Conservation (phyloP, 176 grass and related monocot genomes). For the Eleusine coracana region DNA sequence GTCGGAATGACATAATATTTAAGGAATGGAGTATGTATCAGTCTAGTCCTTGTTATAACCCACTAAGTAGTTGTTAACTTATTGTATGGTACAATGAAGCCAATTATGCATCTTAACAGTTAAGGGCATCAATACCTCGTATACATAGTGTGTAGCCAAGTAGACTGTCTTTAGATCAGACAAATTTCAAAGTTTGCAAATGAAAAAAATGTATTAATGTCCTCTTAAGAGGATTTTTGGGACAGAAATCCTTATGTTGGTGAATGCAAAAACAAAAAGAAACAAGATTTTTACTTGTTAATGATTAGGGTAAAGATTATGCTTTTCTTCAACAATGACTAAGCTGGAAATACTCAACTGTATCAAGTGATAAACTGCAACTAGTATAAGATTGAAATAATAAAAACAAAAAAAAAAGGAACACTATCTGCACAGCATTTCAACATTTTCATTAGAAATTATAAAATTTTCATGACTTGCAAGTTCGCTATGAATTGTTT, state of each 20-base stretch:
- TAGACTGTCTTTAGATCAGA: background rate
- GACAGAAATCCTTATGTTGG: background rate
- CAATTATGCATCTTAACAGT: background rate
- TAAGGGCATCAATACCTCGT: background rate
- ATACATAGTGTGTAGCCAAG: background rate
- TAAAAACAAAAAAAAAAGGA: background rate
- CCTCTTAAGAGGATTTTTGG: background rate
- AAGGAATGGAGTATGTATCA: background rate
- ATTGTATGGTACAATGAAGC: background rate
- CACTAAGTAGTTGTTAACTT: background rate
- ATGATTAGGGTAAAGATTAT: background rate
- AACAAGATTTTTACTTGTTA: background rate
- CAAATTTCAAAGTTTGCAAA: background rate
- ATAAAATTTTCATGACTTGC: background rate
- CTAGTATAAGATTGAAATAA: background rate
- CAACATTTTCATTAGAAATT: background rate
- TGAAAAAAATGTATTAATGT: constrained; percentile 7
- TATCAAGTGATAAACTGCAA: background rate
- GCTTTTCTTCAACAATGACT: background rate
- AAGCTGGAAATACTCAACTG: background rate
- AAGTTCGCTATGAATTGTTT: background rate
- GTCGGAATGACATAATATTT: no score
- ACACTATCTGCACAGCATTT: background rate
- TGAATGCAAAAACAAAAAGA: background rate
- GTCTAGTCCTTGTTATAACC: background rate